A percentile compares a stretch with the other conserved stretches of the same genome.
Evolutionary conservation across 129 eudicot species (phyloP).

Genomic region (Tanacetum coccineum): DNA sequence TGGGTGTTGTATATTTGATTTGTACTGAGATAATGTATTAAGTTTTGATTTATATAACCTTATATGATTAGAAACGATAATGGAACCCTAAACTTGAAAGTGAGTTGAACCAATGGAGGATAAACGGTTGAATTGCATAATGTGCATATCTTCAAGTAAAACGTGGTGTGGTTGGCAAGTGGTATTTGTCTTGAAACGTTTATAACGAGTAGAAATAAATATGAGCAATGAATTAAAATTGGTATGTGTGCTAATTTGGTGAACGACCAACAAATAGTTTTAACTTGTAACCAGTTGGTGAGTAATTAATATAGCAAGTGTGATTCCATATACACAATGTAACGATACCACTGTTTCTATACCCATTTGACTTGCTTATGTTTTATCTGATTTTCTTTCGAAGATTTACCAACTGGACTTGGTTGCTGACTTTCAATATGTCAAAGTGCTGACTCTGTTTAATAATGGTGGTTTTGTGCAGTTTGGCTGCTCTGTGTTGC

Average conservation of each 20-base stretch:
- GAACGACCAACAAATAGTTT: neutral
- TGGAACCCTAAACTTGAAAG: no score
- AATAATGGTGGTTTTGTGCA: conserved; percentile 20
- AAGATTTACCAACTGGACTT: neutral
- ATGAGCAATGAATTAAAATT: neutral
- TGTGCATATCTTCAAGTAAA: neutral
- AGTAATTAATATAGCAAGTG: neutral
- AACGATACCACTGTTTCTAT: neutral
- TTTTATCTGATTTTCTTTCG: no score
- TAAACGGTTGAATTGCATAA: no score
- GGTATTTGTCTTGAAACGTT: neutral
- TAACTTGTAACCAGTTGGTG: neutral
- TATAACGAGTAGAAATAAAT: neutral
- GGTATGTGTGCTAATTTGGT: neutral
- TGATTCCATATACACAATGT: neutral
- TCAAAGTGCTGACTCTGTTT: conserved; percentile 16
- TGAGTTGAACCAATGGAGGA: no score
- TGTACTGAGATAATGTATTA: neutral
- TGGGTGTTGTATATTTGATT: neutral
- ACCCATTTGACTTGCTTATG: neutral
- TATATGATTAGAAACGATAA: no score
- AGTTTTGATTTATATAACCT: neutral
- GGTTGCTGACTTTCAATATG: neutral
- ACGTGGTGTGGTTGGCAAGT: neutral
- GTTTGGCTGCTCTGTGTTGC: conserved; percentile 43